Evolutionary conservation across 1,284 basidiomycete species (phyloP), one percentile per base, ranked within the genome.

Genomic region (Ceratobasidium sp.): DNA sequence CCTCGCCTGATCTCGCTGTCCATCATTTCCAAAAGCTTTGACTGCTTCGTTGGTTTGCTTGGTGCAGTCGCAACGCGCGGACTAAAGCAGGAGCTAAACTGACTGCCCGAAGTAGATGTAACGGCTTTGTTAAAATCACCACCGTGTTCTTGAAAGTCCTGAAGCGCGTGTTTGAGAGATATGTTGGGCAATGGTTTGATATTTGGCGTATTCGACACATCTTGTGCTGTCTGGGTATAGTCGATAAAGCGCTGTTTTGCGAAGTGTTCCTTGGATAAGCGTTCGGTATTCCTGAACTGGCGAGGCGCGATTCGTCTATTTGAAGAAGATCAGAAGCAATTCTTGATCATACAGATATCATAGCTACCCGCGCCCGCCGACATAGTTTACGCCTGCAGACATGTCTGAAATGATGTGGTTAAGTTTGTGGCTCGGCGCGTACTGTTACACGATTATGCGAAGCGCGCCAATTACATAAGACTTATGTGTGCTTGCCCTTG

Each of bases 401-500:
- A 77, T 69, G 63, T 76, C 46, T 28, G 33, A 26, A 60, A 55
- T 28, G 53, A 28, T 33, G 76, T 60, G 58, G 76, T 55, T 15
- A 26, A 20, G 68, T 70, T 70, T 70, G 68, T 68, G 55, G 44
- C 53, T 46, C 53, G 42, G 70, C 56, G 70, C 53, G 56, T 60
- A 23, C n/a, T n/a, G n/a, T 66, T 44, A 66, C 63, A n/a, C 44
- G 63, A 23, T n/a, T 23, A 66, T 53, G 26, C 9, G 40, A 68
- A 55, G 61, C 75, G 76, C 76, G 23, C 42, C 44, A 40, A 23
- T 77, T 77, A 77, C 46, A 42, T 77, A 77, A 77, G 68, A 58
- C 53, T 77, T 77, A 77, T 69, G 66, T 67, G 64, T 77, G 13
- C 53, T 77, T 77, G 76, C 76, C 76, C 76, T 77, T 77, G 76